These are phyloP conservation scores for Phytophthora citricola DNA, from an alignment of 352 stramenopile genomes.

Conservation along the genomic window DNA sequence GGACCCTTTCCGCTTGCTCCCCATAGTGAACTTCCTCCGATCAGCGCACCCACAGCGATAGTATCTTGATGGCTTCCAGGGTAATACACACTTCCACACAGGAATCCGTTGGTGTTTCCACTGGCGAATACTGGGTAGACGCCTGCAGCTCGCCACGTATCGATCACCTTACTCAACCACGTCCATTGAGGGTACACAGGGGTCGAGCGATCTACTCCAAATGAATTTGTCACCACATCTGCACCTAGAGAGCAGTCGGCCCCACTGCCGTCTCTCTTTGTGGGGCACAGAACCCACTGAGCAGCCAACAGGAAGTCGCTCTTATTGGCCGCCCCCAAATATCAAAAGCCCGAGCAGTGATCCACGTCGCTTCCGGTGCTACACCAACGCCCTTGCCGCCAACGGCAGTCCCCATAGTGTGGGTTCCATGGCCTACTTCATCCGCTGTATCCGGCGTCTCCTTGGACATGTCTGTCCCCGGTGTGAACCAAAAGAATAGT, in stretches of 20 bases:
- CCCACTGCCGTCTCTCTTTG: conserved; percentile 49
- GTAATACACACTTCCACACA: conserved; percentile 76
- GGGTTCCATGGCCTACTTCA: conserved; percentile 71
- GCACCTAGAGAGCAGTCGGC: conserved; percentile 64
- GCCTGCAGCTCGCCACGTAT: conserved; percentile 58
- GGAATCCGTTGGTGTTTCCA: conserved; percentile 77
- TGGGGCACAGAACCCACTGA: conserved; percentile 77
- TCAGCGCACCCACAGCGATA: conserved; percentile 67
- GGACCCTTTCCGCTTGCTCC: conserved; percentile 75
- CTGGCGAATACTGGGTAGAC: conserved; percentile 69
- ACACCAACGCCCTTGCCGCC: conserved; percentile 60
- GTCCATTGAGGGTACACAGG: conserved; percentile 58
- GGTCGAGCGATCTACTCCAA: conserved; percentile 58
- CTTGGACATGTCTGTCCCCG: conserved; percentile 55
- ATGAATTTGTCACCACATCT: conserved; percentile 74
- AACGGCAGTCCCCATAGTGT: conserved; percentile 70
- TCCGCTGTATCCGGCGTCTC: conserved; percentile 73
- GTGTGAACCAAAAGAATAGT: conserved; percentile 77
- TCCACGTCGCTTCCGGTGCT: conserved; percentile 70
- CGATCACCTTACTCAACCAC: conserved; percentile 62
- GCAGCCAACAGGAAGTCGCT: conserved; percentile 73
- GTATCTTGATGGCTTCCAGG: conserved; percentile 59
- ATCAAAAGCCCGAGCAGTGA: conserved; percentile 74
- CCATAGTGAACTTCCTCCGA: conserved; percentile 67
- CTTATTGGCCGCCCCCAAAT: conserved; percentile 59